These are phyloP conservation scores for Solanum peruvianum DNA, from an alignment of 257 asterid species.

Conservation along the genomic window DNA sequence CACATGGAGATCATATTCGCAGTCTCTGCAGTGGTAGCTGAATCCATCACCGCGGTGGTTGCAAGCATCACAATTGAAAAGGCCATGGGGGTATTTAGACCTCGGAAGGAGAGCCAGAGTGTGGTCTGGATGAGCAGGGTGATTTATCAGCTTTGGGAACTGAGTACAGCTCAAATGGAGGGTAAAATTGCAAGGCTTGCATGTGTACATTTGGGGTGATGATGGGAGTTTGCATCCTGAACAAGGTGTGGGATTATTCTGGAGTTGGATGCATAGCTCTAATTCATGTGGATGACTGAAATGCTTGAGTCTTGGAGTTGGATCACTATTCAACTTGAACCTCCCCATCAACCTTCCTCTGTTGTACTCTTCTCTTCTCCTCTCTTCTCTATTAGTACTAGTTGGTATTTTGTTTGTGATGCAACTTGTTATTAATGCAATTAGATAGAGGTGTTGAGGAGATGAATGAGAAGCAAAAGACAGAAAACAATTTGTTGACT, in stretches of 20 bases:
- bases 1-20: slow-evolving; percentile 52
- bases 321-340: slow-evolving; percentile 1
- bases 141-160: slow-evolving; percentile 35
- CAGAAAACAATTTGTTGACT: background rate
- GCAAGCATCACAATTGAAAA: slow-evolving; percentile 59
- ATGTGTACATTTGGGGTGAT: slow-evolving; percentile 30
- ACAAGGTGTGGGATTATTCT: slow-evolving; percentile 21
- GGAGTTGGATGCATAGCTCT: slow-evolving; percentile 5
- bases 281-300: slow-evolving; percentile 45
- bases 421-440: background rate
- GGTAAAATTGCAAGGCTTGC: slow-evolving; percentile 43
- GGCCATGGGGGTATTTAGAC: slow-evolving; percentile 32
- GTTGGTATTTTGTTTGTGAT: background rate
- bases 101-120: slow-evolving; percentile 31
- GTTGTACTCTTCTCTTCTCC: background rate
- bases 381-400: background rate
- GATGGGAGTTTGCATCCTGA: slow-evolving; percentile 46
- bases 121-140: slow-evolving; percentile 47
- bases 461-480: background rate
- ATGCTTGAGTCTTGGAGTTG: slow-evolving; percentile 13
- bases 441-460: background rate
- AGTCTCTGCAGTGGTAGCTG: slow-evolving; percentile 47
- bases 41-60: slow-evolving; percentile 31
- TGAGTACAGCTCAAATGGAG: slow-evolving; percentile 43
- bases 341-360: slow-evolving; percentile 21